phyloP scores from a whole-genome alignment of 163 green algal genomes.

The Chloromonas sp. region DNA sequence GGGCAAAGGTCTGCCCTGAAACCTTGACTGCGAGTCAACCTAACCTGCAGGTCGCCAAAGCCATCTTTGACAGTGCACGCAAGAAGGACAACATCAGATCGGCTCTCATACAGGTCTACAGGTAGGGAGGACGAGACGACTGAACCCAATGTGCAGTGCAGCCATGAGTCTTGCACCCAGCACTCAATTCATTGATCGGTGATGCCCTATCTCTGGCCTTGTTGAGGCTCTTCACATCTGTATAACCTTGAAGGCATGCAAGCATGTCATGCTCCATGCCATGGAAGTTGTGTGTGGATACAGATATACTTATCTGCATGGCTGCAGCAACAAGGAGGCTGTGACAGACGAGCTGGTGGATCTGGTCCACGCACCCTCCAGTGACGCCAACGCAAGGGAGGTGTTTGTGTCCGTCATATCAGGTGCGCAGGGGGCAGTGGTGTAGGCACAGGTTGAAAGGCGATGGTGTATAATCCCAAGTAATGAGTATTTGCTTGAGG shows the following conservation, averaged over 20 bases:
- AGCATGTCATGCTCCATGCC: too few relatives aligned
- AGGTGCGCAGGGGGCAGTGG: conserved; percentile 18
- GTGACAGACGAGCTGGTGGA: conserved; percentile 77
- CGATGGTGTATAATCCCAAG: too few relatives aligned
- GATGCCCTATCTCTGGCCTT: too few relatives aligned
- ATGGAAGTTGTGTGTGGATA: neutral
- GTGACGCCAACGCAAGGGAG: conserved; percentile 58
- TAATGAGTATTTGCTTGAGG: too few relatives aligned
- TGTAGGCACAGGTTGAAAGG: too few relatives aligned
- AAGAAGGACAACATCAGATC: conserved; percentile 27
- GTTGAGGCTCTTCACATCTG: too few relatives aligned
- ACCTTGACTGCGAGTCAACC: too few relatives aligned
- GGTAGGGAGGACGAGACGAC: neutral
- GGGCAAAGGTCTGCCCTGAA: too few relatives aligned
- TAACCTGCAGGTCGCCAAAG: neutral
- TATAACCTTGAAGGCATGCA: too few relatives aligned
- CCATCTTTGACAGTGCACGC: conserved; percentile 32
- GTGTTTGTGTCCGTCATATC: conserved; percentile 79
- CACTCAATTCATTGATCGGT: too few relatives aligned
- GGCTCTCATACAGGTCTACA: conserved; percentile 15
- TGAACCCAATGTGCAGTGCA: too few relatives aligned
- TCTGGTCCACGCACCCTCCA: conserved; percentile 55
- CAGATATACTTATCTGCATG: neutral
- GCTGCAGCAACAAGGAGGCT: conserved; percentile 54
- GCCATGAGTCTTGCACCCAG: too few relatives aligned